Conservation (phyloP, 2,329 filamentous ascomycete genomes). For the Venturia pyrina region DNA sequence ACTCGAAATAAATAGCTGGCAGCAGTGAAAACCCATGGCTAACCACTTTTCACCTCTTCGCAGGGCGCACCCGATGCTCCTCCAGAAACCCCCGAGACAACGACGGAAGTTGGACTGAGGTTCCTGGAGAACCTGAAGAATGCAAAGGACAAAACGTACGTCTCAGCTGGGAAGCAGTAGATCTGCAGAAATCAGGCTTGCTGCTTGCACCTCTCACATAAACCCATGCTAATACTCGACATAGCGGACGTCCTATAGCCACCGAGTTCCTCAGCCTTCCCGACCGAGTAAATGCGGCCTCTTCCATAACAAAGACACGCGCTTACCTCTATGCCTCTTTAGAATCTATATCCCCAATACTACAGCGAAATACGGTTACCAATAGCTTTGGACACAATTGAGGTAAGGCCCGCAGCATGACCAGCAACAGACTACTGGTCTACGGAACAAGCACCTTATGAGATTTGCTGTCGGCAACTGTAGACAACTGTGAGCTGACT, state of each 20-base stretch:
- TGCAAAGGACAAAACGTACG: slow-evolving; percentile 74
- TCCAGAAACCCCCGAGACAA: slow-evolving; percentile 55
- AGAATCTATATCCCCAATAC: slow-evolving; percentile 59
- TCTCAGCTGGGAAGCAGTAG: slow-evolving; percentile 16
- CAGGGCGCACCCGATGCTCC: slow-evolving; percentile 4
- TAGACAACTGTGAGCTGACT: not conserved
- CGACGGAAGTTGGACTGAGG: slow-evolving; percentile 58
- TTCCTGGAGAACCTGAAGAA: slow-evolving; percentile 67
- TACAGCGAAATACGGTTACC: slow-evolving; percentile 69
- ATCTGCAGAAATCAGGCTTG: not conserved
- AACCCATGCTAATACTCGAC: slow-evolving; percentile 10
- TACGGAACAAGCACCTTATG: not conserved
- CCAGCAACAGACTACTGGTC: not conserved
- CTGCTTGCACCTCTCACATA: not conserved
- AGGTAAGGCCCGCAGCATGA: slow-evolving; percentile 34
- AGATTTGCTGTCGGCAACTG: too few species aligned
- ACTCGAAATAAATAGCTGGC: not conserved
- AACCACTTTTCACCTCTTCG: not conserved
- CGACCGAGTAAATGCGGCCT: slow-evolving; percentile 23
- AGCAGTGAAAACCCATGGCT: not conserved
- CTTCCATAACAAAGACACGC: not conserved
- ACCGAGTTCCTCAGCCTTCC: slow-evolving; percentile 66
- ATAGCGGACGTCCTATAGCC: slow-evolving; percentile 59
- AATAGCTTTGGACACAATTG: slow-evolving; percentile 66
- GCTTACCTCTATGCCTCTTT: slow-evolving; percentile 15